These are phyloP conservation scores for Metschnikowia cubensis DNA, from an alignment of 805 yeast genomes.

Conservation along the genomic window DNA sequence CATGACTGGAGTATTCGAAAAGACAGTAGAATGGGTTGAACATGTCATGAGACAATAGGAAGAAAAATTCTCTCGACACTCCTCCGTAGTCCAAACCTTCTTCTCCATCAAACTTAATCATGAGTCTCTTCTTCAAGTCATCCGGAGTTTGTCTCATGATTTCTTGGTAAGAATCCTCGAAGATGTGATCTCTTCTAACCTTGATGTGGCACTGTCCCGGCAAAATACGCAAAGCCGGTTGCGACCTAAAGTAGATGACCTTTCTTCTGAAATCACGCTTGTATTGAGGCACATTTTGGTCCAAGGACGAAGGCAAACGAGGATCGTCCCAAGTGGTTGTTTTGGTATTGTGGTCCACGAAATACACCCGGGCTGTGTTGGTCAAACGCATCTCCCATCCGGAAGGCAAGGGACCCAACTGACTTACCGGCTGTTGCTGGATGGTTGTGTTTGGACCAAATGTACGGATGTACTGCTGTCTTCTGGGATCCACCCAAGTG, in stretches of 20 bases:
- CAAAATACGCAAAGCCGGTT: constrained; percentile 92
- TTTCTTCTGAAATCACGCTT: constrained; percentile 98
- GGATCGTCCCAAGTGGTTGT: constrained; percentile 99
- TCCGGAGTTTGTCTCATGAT: constrained; percentile 98
- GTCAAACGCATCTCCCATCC: constrained; percentile 99
- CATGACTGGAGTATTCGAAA: constrained; percentile 96
- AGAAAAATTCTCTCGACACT: constrained; percentile 96
- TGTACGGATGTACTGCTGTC: constrained; percentile 96
- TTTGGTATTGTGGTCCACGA: constrained; percentile 98
- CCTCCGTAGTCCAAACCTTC: constrained; percentile 99
- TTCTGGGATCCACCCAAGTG: constrained; percentile 99
- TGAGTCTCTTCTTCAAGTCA: constrained; percentile 92
- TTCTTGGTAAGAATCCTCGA: constrained; percentile 97
- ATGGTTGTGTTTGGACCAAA: constrained; percentile 88
- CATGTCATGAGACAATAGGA: constrained; percentile 95
- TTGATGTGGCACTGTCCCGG: constrained; percentile 99
- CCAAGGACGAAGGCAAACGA: constrained; percentile 92
- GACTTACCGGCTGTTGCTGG: constrained; percentile 97
- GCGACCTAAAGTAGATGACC: constrained; percentile 95
- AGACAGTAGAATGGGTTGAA: constrained; percentile 96
- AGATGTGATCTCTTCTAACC: constrained; percentile 92
- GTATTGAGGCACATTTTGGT: constrained; percentile 98
- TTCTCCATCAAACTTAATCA: constrained; percentile 98
- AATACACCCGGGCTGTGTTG: constrained; percentile 96
- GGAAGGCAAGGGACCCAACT: constrained; percentile 94